phyloP scores from a whole-genome alignment of 2,329 filamentous ascomycete genomes.

The Aspergillus unguis region DNA sequence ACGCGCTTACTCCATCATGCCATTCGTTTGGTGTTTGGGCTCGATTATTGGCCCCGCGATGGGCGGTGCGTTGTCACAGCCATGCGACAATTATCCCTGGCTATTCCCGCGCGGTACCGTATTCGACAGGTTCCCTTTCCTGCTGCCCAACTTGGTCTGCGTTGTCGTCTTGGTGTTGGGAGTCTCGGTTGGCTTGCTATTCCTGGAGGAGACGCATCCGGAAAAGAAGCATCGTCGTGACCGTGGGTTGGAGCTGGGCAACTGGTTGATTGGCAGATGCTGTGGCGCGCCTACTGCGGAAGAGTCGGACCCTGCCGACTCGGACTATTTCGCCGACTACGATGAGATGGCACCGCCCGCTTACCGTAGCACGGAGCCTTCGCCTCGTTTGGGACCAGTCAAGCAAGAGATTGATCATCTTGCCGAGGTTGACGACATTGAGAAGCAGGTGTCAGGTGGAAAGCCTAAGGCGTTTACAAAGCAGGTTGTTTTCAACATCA shows the following conservation, averaged over 20 bases:
- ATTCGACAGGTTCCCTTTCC: conserved; percentile 83
- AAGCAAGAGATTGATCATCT: conserved; percentile 27
- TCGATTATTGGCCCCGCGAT: conserved; percentile 91
- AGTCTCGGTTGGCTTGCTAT: conserved; percentile 74
- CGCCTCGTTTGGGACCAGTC: conserved; percentile 47
- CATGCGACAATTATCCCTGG: conserved; percentile 74
- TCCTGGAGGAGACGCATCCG: conserved; percentile 90
- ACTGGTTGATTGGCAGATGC: conserved; percentile 56
- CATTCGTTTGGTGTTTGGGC: conserved; percentile 95
- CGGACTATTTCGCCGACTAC: conserved; percentile 59
- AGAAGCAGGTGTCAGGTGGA: conserved; percentile 42
- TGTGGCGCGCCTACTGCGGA: conserved; percentile 28
- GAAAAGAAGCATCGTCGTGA: conserved; percentile 75
- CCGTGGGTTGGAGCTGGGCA: conserved; percentile 70
- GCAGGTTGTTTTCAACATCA: conserved; percentile 81
- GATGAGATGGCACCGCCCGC: conserved; percentile 62
- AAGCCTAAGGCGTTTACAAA: conserved; percentile 69
- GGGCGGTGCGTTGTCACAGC: conserved; percentile 83
- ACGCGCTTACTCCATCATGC: conserved; percentile 95
- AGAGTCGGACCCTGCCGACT: conserved; percentile 37
- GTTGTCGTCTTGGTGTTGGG: conserved; percentile 72
- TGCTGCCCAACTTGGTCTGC: conserved; percentile 89
- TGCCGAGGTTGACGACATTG: conserved; percentile 39
- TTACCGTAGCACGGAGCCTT: conserved; percentile 60
- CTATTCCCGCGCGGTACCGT: conserved; percentile 70